Base-by-base conservation (phyloP, 2,329 filamentous ascomycete genomes). In the Cercospora berteroae region DNA sequence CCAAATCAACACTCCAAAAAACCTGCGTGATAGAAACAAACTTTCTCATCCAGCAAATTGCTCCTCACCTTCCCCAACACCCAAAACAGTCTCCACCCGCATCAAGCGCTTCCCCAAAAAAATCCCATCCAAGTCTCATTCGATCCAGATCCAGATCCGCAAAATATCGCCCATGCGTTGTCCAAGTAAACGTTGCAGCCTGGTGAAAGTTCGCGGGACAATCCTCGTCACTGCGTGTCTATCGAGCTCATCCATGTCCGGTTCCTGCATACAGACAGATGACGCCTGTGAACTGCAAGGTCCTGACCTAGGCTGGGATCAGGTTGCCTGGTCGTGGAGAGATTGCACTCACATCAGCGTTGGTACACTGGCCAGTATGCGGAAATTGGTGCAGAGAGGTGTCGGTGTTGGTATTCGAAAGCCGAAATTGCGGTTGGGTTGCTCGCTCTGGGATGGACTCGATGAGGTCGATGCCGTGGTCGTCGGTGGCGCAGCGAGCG, bases 301-400 rank as follows among this genome's bases (percentile, higher is more conserved):
- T 27, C 10, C 8, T n/a, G 23, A 16, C 18, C 2, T 13, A 31
- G 12, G 2, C 27, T 4, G 25, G 42, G 59, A 16, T 62, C 42
- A 50, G 59, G 59, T 62, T 62, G 36, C 59, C 59, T 62, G 12
- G 59, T 62, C 59, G 5, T 50, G 27, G 20, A 20, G 39, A 62
- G 10, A 62, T 62, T 62, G 59, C 59, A 44, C 59, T 52, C 59
- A 56, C 52, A 56, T 29, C 52, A 56, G 52, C 52, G 23, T 56
- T 27, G 52, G 52, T 56, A 56, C 25, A 52, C 18, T 20, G 48
- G n/a, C 39, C 20, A 23, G 42, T 42, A 33, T 52, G 20, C 39
- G 33, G 31, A 23, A 39, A 44, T 25, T 36, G 36, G 58, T 18
- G 39, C 33, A 48, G 25, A 48, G 31, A 23, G 20, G 4, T 16